These are phyloP conservation scores for Nigrograna mackinnonii DNA, from an alignment of 2,329 filamentous ascomycete genomes.

Conservation along the genomic window DNA sequence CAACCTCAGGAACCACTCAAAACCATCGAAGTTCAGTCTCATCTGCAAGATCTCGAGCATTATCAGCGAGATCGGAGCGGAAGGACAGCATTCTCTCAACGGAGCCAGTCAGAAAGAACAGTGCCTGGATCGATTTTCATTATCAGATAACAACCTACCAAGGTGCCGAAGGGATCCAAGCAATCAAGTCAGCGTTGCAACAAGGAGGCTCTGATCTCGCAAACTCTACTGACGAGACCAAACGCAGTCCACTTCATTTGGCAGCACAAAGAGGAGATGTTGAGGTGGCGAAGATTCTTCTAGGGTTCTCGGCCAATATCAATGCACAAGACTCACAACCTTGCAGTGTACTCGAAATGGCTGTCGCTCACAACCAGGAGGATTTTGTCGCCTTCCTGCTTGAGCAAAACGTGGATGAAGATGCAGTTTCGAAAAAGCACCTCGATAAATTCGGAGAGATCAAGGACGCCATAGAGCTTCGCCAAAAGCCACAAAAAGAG, in stretches of 20 bases:
- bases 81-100: too few relatives aligned
- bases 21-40: too few relatives aligned
- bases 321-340: conserved; percentile 18
- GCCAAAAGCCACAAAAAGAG: not conserved
- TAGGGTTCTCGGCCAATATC: conserved; percentile 14
- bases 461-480: conserved; percentile 10
- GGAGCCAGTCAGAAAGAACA: too few relatives aligned
- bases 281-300: conserved; percentile 11
- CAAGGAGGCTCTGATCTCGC: conserved; percentile 9
- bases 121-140: conserved; percentile 18
- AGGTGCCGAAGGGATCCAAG: conserved; percentile 3
- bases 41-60: too few relatives aligned
- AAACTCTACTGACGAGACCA: conserved; percentile 11
- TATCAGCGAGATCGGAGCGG: too few relatives aligned
- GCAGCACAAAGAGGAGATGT: conserved; percentile 16
- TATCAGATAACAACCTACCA: conserved; percentile 10
- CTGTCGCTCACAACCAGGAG: conserved; percentile 11
- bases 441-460: conserved; percentile 10
- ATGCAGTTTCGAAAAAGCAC: conserved; percentile 9
- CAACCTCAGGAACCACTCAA: too few relatives aligned
- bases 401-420: conserved; percentile 12
- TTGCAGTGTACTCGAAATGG: conserved; percentile 18
- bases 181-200: conserved; percentile 8
- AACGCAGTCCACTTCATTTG: conserved; percentile 17
- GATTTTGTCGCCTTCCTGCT: conserved; percentile 16